phyloP scores from a whole-genome alignment of 2,329 filamentous ascomycete genomes.

The Colletotrichum orbiculare region DNA sequence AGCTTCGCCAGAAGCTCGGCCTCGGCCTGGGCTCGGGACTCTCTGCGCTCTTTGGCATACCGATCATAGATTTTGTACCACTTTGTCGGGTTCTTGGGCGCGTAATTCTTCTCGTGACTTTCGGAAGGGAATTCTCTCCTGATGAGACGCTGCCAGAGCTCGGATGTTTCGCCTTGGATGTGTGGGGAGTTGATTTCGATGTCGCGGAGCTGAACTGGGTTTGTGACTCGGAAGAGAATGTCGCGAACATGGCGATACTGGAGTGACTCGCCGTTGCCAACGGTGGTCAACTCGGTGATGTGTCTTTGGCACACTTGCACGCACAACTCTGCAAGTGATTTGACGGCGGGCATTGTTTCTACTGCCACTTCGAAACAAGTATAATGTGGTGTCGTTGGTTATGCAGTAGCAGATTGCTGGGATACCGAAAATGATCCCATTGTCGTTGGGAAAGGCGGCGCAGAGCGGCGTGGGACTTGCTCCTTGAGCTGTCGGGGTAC shows the following conservation, averaged over 20 bases:
- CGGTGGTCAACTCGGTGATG: conserved; percentile 69
- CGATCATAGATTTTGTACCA: conserved; percentile 85
- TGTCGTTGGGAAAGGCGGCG: not conserved
- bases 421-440: conserved; percentile 17
- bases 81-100: conserved; percentile 72
- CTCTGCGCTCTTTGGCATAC: conserved; percentile 69
- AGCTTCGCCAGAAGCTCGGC: conserved; percentile 64
- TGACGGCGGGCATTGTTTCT: conserved; percentile 42
- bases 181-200: conserved; percentile 84
- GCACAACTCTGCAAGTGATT: conserved; percentile 64
- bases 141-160: conserved; percentile 85
- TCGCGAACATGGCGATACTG: conserved; percentile 58
- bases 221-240: conserved; percentile 78
- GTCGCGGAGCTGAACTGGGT: conserved; percentile 77
- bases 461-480: not conserved
- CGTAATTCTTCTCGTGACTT: conserved; percentile 68
- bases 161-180: conserved; percentile 73
- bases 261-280: conserved; percentile 74
- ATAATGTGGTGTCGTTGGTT: conserved; percentile 1
- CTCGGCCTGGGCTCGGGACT: conserved; percentile 68
- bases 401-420: not conserved
- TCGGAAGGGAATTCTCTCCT: conserved; percentile 78
- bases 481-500: not conserved
- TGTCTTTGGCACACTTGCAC: conserved; percentile 64
- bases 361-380: not conserved